A percentile compares a stretch with the other conserved stretches of the same genome.
Conservation (phyloP, 1,284 basidiomycete genomes). For the Tetrapyrgos nigripes region DNA sequence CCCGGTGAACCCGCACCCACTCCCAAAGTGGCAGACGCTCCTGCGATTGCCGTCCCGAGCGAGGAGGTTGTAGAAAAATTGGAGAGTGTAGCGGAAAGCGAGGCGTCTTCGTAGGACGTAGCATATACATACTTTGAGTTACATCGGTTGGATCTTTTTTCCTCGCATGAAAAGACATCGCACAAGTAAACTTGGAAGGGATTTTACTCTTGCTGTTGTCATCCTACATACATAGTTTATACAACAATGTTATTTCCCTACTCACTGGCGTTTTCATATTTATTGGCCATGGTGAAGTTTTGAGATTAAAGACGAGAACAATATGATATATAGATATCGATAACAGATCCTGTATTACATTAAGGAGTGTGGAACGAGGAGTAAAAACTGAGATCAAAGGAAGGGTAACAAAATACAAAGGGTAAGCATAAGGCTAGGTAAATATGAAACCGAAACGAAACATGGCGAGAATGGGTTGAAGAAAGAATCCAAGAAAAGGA, state of each 20-base stretch:
- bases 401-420: conserved; percentile 16
- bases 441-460: conserved; percentile 4
- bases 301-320: background rate
- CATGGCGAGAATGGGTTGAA: background rate
- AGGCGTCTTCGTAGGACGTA: conserved; percentile 25
- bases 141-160: no score
- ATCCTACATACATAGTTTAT: background rate
- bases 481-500: conserved; percentile 4
- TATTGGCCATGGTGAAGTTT: background rate
- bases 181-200: no score
- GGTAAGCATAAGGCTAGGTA: conserved; percentile 1
- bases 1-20: conserved; percentile 56
- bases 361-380: conserved; percentile 31
- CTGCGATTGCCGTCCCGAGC: conserved; percentile 39
- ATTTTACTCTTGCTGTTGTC: background rate
- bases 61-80: conserved; percentile 56
- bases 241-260: background rate
- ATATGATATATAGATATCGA: conserved; percentile 14
- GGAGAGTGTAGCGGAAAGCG: conserved; percentile 51
- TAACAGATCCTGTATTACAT: conserved; percentile 17
- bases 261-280: background rate
- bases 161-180: no score
- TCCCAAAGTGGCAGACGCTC: conserved; percentile 39
- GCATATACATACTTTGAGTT: conserved; percentile 11
- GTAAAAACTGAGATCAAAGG: conserved; percentile 8